phyloP scores from a whole-genome alignment of 305 asterid genomes.

The Salvia sclarea region DNA sequence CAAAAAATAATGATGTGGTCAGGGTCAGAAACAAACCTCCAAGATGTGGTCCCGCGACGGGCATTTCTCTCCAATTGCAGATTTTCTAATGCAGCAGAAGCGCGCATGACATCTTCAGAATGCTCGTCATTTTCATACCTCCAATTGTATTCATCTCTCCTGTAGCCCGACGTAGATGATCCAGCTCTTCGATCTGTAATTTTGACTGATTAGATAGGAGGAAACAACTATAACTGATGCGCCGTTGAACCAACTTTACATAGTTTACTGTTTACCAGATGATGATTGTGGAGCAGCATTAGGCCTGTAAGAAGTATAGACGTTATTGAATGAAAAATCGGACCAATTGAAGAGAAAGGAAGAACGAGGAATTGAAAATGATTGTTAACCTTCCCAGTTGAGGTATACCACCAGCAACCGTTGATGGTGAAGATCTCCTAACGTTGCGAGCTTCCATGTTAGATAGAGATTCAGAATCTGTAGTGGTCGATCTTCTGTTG shows the following conservation, averaged over 20 bases:
- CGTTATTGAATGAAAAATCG: conserved; percentile 14
- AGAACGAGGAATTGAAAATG: not conserved
- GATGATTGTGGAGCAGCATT: conserved; percentile 62
- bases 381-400: conserved; percentile 75
- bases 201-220: conserved; percentile 23
- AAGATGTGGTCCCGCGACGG: conserved; percentile 63
- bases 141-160: conserved; percentile 82
- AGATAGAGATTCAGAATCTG: conserved; percentile 56
- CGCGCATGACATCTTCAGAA: conserved; percentile 65
- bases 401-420: conserved; percentile 86
- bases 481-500: conserved; percentile 50
- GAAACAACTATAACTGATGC: conserved; percentile 4
- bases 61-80: conserved; percentile 89
- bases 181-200: conserved; percentile 81
- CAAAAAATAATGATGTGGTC: not conserved
- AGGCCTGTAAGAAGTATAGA: conserved; percentile 56
- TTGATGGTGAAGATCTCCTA: conserved; percentile 67
- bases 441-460: conserved; percentile 59
- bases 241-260: conserved; percentile 22
- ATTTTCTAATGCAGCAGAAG: conserved; percentile 86
- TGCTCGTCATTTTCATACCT: conserved; percentile 72
- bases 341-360: not conserved
- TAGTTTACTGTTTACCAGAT: conserved; percentile 54
- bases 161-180: conserved; percentile 72
- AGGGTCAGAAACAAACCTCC: conserved; percentile 65